Percentiles rank a stretch among this genome's conserved stretches.
Conservation (phyloP, 352 stramenopile species). For the Phytophthora melonis region DNA sequence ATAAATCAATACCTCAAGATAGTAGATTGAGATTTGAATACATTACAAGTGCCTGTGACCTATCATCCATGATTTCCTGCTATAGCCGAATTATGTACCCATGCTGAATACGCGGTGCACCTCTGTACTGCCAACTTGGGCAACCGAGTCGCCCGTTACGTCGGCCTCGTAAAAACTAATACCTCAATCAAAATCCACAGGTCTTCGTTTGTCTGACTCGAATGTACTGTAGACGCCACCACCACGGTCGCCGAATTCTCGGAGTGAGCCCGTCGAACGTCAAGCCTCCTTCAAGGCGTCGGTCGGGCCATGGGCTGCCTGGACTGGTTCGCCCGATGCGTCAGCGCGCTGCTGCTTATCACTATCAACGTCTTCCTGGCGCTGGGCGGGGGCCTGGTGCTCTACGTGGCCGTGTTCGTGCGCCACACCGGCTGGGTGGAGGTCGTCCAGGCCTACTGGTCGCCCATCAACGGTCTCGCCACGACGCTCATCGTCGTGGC, state of each 20-base stretch:
- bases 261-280: slow-evolving; percentile 3
- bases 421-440: slow-evolving; percentile 60
- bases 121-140: no score
- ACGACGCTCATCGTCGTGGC: slow-evolving; percentile 59
- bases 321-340: slow-evolving; percentile 37
- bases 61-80: no score
- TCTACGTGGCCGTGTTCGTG: slow-evolving; percentile 57
- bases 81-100: no score
- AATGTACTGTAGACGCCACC: slow-evolving; percentile 15
- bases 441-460: slow-evolving; percentile 62
- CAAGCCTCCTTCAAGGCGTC: neutral
- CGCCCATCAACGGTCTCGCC: slow-evolving; percentile 49
- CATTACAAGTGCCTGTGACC: no score
- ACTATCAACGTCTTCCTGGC: slow-evolving; percentile 71
- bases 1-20: no score
- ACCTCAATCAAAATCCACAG: neutral
- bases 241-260: slow-evolving; percentile 14
- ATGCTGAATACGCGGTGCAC: no score
- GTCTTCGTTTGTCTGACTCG: slow-evolving; percentile 17
- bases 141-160: neutral
- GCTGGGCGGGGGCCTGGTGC: slow-evolving; percentile 58
- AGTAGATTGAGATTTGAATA: no score
- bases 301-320: slow-evolving; percentile 36
- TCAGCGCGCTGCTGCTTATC: slow-evolving; percentile 57
- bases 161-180: neutral